Conservation (phyloP, 768 basidiomycete genomes). For the Rhodotorula diobovata region DNA sequence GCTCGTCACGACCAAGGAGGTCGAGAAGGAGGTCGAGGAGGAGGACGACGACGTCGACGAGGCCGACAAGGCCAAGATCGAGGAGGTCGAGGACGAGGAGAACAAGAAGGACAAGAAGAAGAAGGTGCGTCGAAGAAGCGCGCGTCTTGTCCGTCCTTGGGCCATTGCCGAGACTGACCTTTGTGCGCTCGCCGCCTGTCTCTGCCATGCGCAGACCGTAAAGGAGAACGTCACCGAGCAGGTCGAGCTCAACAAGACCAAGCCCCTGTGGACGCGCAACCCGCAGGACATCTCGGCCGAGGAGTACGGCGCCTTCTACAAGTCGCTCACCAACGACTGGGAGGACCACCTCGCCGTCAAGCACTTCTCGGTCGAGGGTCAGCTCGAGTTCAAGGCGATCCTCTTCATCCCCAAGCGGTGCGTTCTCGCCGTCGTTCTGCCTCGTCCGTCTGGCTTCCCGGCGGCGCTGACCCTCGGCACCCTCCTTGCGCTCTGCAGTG, state of each 20-base stretch:
- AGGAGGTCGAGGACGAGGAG: constrained; percentile 56
- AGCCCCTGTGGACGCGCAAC: constrained; percentile 99
- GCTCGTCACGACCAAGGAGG: constrained; percentile 96
- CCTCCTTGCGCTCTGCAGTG: constrained; percentile 53
- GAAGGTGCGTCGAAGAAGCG: constrained; percentile 52
- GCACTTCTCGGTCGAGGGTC: constrained; percentile 99
- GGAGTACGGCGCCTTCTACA: constrained; percentile 96
- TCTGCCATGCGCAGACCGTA: constrained; percentile 52
- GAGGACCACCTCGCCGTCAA: constrained; percentile 99
- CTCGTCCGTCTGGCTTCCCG: no score
- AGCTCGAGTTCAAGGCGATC: constrained; percentile 99
- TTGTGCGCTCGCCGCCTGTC: neutral
- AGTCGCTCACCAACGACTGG: constrained; percentile 99
- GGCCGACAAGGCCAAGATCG: constrained; percentile 4
- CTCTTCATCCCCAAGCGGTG: constrained; percentile 94
- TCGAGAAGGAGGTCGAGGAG: constrained; percentile 78
- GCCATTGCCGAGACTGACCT: neutral
- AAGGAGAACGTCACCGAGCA: constrained; percentile 77
- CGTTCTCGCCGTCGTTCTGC: constrained; percentile 42
- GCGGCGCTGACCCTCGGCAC: neutral
- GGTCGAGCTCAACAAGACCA: constrained; percentile 99
- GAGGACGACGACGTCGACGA: constrained; percentile 63
- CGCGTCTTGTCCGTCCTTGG: neutral
- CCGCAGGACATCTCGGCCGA: constrained; percentile 86
- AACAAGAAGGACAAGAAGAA: constrained; percentile 60